These are phyloP conservation scores for Jaenimonas drosophilae DNA, from an alignment of 208 protist species.

Conservation along the genomic window DNA sequence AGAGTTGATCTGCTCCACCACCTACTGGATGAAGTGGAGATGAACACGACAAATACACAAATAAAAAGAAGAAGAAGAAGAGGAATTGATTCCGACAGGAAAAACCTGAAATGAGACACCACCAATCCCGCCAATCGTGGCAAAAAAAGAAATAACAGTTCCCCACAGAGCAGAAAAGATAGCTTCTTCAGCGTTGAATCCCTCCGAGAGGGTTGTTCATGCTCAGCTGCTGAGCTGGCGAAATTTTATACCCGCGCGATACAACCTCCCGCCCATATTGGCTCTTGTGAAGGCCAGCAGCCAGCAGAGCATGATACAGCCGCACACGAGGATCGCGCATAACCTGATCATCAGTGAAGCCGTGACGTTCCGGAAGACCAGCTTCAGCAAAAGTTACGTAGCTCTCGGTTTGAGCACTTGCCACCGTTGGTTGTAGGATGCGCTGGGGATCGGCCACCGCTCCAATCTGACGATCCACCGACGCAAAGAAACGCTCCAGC, in stretches of 20 bases:
- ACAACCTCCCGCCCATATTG: constrained; percentile 65
- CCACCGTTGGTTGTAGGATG: constrained; percentile 42
- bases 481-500: constrained; percentile 58
- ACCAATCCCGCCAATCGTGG: too few species aligned
- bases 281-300: constrained; percentile 67
- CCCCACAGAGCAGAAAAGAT: constrained; percentile 10
- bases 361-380: constrained; percentile 8
- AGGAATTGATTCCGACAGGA: not conserved
- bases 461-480: constrained; percentile 45
- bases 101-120: too few species aligned
- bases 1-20: constrained; percentile 17
- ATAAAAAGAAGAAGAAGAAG: constrained; percentile 4
- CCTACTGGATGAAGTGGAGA: not conserved
- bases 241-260: constrained; percentile 39
- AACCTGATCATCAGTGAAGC: constrained; percentile 65
- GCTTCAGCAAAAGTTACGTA: constrained; percentile 35
- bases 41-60: constrained; percentile 5
- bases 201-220: constrained; percentile 59
- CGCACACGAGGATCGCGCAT: constrained; percentile 77
- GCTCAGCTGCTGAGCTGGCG: constrained; percentile 58
- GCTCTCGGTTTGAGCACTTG: constrained; percentile 32
- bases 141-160: too few species aligned
- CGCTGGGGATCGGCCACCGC: constrained; percentile 48
- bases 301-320: constrained; percentile 62
- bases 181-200: not conserved